Conservation (phyloP, 345 rosid genomes). For the Aquilaria malaccensis region DNA sequence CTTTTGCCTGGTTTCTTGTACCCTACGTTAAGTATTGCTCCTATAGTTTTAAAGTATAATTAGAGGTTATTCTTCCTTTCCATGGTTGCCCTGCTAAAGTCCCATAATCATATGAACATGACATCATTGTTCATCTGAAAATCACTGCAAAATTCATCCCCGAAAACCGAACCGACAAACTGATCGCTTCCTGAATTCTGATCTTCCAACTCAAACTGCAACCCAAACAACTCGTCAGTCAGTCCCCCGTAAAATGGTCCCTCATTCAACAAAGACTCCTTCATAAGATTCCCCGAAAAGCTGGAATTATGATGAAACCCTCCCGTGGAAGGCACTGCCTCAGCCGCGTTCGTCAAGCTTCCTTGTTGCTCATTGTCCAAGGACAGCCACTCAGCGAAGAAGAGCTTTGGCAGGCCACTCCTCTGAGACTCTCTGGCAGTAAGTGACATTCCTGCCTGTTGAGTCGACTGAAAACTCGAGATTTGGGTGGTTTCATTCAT, state of each 20-base stretch:
- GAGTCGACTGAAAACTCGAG: conserved; percentile 22
- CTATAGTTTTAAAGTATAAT: conserved; percentile 7
- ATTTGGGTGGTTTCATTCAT: conserved; percentile 12
- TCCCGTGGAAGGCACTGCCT: conserved; percentile 12
- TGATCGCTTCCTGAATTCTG: conserved; percentile 34
- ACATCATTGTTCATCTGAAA: conserved; percentile 37
- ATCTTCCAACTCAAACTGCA: conserved; percentile 42
- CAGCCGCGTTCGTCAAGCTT: conserved; percentile 13
- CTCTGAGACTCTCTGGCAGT: conserved; percentile 9
- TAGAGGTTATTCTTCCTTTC: conserved; percentile 22
- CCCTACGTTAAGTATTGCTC: neutral
- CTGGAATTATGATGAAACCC: conserved; percentile 14
- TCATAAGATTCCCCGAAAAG: conserved; percentile 17
- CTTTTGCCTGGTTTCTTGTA: neutral
- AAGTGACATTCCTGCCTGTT: conserved; percentile 16
- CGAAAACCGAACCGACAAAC: conserved; percentile 26
- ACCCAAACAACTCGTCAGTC: conserved; percentile 26
- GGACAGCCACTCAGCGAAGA: conserved; percentile 78
- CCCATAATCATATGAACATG: conserved; percentile 27
- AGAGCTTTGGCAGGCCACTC: conserved; percentile 38
- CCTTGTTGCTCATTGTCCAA: conserved; percentile 22
- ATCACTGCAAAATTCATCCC: conserved; percentile 28
- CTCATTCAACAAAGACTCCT: conserved; percentile 14
- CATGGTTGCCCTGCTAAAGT: conserved; percentile 6
- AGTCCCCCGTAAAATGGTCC: conserved; percentile 22